Base-by-base conservation (phyloP, 495 filamentous ascomycete species). In the Corynascus novoguineensis region DNA sequence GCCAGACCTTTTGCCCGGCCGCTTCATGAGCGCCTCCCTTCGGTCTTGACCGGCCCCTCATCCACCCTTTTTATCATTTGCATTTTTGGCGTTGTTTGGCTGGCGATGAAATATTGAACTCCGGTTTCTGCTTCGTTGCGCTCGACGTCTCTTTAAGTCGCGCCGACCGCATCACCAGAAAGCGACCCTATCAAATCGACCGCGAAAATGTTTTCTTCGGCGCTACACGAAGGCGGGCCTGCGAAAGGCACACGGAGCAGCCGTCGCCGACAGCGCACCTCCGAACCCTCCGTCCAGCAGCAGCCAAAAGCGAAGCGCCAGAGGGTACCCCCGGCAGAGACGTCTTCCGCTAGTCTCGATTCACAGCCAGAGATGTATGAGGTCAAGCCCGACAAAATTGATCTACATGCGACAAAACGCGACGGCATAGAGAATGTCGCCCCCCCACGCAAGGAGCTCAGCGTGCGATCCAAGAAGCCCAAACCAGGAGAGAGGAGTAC, bases 241-340 rank as follows among this genome's bases (percentile, higher is more conserved):
- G 70, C 80, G 50, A 69, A 75, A 47, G 80, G 81, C 54, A 86
- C 79, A 61, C 78, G 72, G 19, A 75, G 84, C 52, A 72, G 75
- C 64, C 80, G 86, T 55, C 75, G 88, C 57, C 84, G 85, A 50
- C 84, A 82, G 66, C 82, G 88, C 46, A 86, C 81, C 60, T 78
- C 83, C 60, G 86, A 89, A 53, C 79, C 78, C 41, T 78, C 81
- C 22, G 77, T 82, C 27, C 78, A 80, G 55, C 83, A 80, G 55
- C 83, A 85, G 58, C 81, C 80, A 15, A 87, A 82, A 65, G 80
- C 86, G 17, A 92, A 92, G 74, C 78, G 86, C 63, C 85, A 86
- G 60, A 77, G 86, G 56, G 81, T 85, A 22, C 79, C 78, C 15
- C 69, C 88, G 50, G 78, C 74, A 35, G 77, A 84, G 48, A 75